Percentiles rank a stretch among this genome's conserved stretches.
phyloP scores from a whole-genome alignment of 2,329 filamentous ascomycete species.

The Fusarium sp. region DNA sequence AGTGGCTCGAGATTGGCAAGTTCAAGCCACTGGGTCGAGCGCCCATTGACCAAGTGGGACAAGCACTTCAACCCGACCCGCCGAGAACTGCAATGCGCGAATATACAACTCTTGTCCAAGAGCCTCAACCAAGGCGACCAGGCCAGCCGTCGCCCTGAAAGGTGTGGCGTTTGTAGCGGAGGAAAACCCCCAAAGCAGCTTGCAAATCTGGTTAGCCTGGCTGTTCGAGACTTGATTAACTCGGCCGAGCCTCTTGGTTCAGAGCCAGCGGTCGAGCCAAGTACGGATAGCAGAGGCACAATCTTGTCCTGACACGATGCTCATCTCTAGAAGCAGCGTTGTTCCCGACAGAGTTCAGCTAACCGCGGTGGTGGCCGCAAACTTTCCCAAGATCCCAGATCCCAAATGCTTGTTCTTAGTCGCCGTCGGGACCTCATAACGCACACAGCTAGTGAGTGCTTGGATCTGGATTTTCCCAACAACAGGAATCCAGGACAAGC shows the following conservation, averaged over 20 bases:
- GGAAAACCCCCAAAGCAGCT: not conserved
- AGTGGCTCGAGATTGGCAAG: constrained; percentile 17
- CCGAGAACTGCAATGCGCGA: constrained; percentile 28
- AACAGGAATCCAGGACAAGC: constrained; percentile 16
- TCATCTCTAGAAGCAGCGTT: constrained; percentile 9
- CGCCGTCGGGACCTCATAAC: constrained; percentile 15
- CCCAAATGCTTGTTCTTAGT: not conserved
- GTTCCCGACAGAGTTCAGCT: constrained; percentile 2
- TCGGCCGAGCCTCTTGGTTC: not conserved
- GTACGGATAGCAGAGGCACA: not conserved
- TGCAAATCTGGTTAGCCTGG: not conserved
- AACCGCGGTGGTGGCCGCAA: constrained; percentile 8
- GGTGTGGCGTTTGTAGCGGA: not conserved
- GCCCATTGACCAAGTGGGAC: constrained; percentile 32
- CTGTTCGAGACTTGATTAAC: not conserved
- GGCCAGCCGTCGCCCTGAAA: not conserved
- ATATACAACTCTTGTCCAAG: constrained; percentile 7
- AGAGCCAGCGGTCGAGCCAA: not conserved
- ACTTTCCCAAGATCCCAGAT: constrained; percentile 7
- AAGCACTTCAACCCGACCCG: constrained; percentile 12
- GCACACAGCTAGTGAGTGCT: constrained; percentile 2
- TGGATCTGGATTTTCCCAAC: constrained; percentile 34
- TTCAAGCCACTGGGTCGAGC: constrained; percentile 27
- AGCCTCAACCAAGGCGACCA: constrained; percentile 3
- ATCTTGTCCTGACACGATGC: constrained; percentile 9